Evolutionary conservation across 1,284 basidiomycete genomes (phyloP).

Genomic region (Ustilago xerochloae): DNA sequence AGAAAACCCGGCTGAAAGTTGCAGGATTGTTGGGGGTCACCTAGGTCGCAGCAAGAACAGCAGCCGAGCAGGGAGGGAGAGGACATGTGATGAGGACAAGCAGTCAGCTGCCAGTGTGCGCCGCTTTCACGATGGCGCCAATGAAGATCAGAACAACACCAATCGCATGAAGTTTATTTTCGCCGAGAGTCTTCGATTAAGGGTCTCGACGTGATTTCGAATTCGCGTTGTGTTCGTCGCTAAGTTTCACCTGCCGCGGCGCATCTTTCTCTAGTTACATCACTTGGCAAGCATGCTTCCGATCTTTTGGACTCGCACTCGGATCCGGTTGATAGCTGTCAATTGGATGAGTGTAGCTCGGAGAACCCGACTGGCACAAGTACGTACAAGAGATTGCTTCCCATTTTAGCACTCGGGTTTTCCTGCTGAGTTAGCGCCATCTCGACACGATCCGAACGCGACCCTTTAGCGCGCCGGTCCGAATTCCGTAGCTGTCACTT

Average conservation of each 20-base stretch:
- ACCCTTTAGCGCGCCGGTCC: neutral
- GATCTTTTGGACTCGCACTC: neutral
- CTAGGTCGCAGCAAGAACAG: too few species aligned
- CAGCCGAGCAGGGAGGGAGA: too few species aligned
- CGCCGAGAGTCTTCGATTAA: too few species aligned
- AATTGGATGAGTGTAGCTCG: neutral
- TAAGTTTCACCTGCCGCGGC: neutral
- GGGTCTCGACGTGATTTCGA: neutral
- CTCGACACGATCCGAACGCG: neutral
- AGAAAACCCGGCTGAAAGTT: neutral
- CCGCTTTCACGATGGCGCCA: neutral
- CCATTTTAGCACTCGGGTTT: neutral
- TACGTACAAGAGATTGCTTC: neutral
- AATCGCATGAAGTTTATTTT: too few species aligned
- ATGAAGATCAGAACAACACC: too few species aligned
- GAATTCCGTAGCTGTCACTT: neutral
- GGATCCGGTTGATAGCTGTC: neutral
- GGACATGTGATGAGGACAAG: neutral
- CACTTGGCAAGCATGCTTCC: neutral
- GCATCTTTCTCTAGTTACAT: neutral
- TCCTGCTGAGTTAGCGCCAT: too few species aligned
- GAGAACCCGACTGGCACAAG: neutral
- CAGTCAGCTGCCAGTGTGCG: neutral
- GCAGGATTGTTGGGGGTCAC: neutral
- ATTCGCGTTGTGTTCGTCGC: constrained; percentile 3